phyloP scores from a whole-genome alignment of 1,139 yeast genomes.

The Diutina ranongensis region DNA sequence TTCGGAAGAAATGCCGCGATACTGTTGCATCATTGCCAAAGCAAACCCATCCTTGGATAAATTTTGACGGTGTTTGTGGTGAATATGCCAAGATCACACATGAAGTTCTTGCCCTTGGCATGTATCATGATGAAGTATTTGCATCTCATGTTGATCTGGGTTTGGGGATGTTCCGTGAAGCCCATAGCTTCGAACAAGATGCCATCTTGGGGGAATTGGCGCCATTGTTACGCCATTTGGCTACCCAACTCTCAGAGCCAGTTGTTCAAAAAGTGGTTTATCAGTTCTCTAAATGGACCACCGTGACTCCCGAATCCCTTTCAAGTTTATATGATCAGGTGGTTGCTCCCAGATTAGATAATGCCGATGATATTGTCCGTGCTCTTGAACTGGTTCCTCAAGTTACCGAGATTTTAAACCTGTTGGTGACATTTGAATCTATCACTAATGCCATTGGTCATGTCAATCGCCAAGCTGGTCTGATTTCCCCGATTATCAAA shows the following conservation, averaged over 20 bases:
- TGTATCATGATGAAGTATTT: constrained; percentile 4
- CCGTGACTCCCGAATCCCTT: constrained; percentile 12
- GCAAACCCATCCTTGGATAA: not conserved
- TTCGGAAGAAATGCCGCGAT: not conserved
- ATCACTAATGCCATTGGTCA: not conserved
- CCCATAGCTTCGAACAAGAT: constrained; percentile 23
- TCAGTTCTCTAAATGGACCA: constrained; percentile 10
- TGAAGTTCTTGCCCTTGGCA: not conserved
- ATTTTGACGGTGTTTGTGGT: not conserved
- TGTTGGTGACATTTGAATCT: constrained; percentile 13
- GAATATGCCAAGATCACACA: not conserved
- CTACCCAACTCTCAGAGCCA: constrained; percentile 17
- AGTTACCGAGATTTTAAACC: constrained; percentile 16
- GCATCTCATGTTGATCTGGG: constrained; percentile 23
- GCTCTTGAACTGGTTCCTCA: constrained; percentile 8
- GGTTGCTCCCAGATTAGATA: constrained; percentile 17
- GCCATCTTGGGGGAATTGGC: constrained; percentile 12
- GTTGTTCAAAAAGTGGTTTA: constrained; percentile 16
- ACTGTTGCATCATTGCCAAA: not conserved
- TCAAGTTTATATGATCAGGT: constrained; percentile 14
- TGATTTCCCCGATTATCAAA: constrained; percentile 14
- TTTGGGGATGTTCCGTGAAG: constrained; percentile 20
- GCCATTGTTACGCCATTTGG: constrained; percentile 15
- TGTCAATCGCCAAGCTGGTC: not conserved
- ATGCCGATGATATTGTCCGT: constrained; percentile 17